phyloP scores from a whole-genome alignment of 1,284 basidiomycete genomes.

The Erythrobasidium hasegawianum region DNA sequence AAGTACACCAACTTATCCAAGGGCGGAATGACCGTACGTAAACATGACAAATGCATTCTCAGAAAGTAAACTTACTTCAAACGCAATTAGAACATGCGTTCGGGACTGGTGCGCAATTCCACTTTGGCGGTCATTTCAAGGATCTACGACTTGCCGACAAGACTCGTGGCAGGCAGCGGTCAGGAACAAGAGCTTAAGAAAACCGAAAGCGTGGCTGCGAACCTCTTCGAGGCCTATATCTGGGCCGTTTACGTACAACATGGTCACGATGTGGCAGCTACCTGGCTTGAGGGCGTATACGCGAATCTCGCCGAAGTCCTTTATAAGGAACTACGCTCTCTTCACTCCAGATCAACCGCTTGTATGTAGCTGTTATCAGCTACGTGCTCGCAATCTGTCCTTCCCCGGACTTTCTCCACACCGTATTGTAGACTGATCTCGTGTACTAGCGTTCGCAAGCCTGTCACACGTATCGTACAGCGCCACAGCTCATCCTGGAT shows the following conservation, averaged over 20 bases:
- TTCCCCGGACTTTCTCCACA: no score
- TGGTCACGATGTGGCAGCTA: neutral
- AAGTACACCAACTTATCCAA: slow-evolving; percentile 8
- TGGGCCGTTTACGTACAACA: slow-evolving; percentile 19
- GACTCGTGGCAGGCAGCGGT: neutral
- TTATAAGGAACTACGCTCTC: no score
- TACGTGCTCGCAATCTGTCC: no score
- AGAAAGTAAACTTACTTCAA: neutral
- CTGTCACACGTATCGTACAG: no score
- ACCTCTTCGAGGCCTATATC: slow-evolving; percentile 15
- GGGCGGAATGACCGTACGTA: slow-evolving; percentile 16
- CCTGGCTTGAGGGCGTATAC: no score
- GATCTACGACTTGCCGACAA: slow-evolving; percentile 5
- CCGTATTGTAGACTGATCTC: no score
- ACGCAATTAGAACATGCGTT: slow-evolving; percentile 22
- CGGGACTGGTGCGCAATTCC: slow-evolving; percentile 11
- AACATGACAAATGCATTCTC: neutral
- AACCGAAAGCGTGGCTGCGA: slow-evolving; percentile 1
- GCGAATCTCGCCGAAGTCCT: no score
- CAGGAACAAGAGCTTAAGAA: neutral
- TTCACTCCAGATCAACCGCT: no score
- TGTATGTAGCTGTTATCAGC: no score
- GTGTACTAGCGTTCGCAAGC: no score
- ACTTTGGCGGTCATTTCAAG: slow-evolving; percentile 6
- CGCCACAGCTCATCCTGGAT: no score